Conservation (phyloP, 345 rosid species). For the Eucalyptus victrix region DNA sequence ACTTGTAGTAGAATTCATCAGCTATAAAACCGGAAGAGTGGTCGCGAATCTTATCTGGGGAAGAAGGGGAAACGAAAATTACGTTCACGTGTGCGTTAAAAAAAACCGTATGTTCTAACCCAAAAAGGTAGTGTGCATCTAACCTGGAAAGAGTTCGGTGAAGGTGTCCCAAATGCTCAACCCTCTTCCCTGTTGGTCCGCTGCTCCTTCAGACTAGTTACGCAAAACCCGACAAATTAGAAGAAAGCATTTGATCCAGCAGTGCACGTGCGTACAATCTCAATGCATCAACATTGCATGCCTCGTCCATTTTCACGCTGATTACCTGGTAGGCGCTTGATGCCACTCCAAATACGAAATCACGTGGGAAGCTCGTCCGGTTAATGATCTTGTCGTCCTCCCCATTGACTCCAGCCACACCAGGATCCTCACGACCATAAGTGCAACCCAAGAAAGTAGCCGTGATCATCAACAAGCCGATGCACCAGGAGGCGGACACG, state of each 20-base stretch:
- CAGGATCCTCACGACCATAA: background rate
- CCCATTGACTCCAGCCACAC: background rate
- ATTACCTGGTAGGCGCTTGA: conserved; percentile 9
- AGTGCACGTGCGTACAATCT: background rate
- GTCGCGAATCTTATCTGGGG: background rate
- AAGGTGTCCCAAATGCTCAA: conserved; percentile 5
- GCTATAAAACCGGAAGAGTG: conserved; percentile 12
- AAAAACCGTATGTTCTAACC: background rate
- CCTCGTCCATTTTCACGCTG: background rate
- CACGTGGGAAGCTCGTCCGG: conserved; percentile 3
- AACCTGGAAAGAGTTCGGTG: background rate
- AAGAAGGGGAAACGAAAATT: background rate
- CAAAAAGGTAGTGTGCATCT: background rate
- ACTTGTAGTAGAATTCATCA: conserved; percentile 24
- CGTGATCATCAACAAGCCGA: background rate
- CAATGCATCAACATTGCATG: background rate
- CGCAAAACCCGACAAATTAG: background rate
- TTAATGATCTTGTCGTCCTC: background rate
- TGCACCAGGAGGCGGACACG: background rate
- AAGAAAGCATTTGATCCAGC: background rate
- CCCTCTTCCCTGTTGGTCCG: background rate
- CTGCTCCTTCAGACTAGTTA: conserved; percentile 9
- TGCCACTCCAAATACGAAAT: conserved; percentile 5
- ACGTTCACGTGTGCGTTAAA: background rate
- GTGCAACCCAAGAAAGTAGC: background rate